A percentile compares a stretch with the other conserved stretches of the same genome.
Conservation (phyloP, 2,329 filamentous ascomycete species). For the Apiospora phragmitis region DNA sequence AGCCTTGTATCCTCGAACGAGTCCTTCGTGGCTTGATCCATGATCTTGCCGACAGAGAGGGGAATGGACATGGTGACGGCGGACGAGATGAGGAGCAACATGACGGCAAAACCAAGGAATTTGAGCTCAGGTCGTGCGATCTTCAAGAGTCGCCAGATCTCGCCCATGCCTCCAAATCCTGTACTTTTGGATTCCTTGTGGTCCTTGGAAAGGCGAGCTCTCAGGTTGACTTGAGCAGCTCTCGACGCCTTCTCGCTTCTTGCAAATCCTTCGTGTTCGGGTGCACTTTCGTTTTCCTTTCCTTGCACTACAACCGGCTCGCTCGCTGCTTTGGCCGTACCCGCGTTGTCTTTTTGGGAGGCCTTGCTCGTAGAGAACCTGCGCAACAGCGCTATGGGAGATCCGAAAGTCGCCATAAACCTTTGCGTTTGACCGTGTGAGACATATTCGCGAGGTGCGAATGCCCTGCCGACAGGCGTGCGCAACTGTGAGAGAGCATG, state of each 20-base stretch:
- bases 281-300: not conserved
- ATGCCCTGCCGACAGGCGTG: not conserved
- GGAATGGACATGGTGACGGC: slow-evolving; percentile 94
- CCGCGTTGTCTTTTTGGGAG: not conserved
- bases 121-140: slow-evolving; percentile 84
- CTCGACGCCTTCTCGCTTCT: slow-evolving; percentile 81
- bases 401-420: slow-evolving; percentile 4
- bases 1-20: slow-evolving; percentile 66
- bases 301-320: not conserved
- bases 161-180: slow-evolving; percentile 65
- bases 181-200: slow-evolving; percentile 57
- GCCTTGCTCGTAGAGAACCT: slow-evolving; percentile 21
- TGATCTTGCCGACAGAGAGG: slow-evolving; percentile 92
- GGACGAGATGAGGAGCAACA: slow-evolving; percentile 85
- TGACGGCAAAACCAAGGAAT: slow-evolving; percentile 76
- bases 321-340: not conserved
- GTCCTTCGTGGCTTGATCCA: slow-evolving; percentile 84
- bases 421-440: not conserved
- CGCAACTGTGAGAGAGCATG: not conserved
- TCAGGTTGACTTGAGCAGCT: slow-evolving; percentile 86
- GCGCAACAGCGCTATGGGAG: slow-evolving; percentile 12
- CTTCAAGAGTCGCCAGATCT: slow-evolving; percentile 84
- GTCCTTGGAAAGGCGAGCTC: slow-evolving; percentile 84
- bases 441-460: not conserved
- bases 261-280: slow-evolving; percentile 58